Conservation (phyloP, 208 protist genomes). For the Trypanosoma melophagium region DNA sequence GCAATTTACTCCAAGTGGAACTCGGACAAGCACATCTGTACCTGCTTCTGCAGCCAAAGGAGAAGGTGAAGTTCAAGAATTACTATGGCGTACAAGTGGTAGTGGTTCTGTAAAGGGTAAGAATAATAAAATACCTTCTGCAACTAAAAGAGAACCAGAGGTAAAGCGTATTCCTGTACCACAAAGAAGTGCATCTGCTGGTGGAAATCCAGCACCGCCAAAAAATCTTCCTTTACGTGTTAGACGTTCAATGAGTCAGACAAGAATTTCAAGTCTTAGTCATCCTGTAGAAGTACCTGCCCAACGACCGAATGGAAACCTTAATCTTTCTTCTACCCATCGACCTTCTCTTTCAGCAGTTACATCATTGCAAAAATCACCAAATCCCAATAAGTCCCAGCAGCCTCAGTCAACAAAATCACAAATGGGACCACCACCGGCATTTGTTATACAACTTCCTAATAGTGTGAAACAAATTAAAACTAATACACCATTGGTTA, state of each 20-base stretch:
- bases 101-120: slow-evolving; percentile 43
- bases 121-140: slow-evolving; percentile 8
- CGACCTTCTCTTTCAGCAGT: neutral
- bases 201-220: slow-evolving; percentile 22
- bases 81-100: slow-evolving; percentile 70
- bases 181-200: slow-evolving; percentile 19
- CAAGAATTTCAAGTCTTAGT: neutral
- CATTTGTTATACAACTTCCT: slow-evolving; percentile 22
- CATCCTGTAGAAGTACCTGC: slow-evolving; percentile 1
- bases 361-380: neutral
- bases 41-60: neutral
- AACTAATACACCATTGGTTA: neutral
- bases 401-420: too few species aligned
- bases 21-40: neutral
- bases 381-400: neutral
- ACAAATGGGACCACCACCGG: neutral
- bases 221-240: slow-evolving; percentile 21
- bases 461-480: neutral
- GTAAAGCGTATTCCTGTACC: neutral
- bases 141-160: neutral
- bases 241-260: slow-evolving; percentile 13
- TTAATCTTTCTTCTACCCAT: neutral
- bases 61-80: neutral
- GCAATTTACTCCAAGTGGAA: neutral
- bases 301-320: neutral